Percentiles rank a stretch among this genome's conserved stretches.
Conservation (phyloP, 73 alveolate genomes). For the Paraurostyla sp. region DNA sequence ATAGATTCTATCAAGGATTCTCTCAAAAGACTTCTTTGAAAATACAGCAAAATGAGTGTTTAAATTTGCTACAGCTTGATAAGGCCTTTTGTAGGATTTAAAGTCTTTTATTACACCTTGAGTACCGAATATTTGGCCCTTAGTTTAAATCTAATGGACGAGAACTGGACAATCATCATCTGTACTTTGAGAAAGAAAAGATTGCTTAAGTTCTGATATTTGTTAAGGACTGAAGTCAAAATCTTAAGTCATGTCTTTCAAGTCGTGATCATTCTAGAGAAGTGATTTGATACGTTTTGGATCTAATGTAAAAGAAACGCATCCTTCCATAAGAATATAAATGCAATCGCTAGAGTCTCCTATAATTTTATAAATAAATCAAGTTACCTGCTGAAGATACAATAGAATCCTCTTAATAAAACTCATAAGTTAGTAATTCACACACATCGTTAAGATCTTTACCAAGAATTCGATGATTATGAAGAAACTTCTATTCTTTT, state of each 20-base stretch:
- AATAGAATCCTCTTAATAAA: neutral
- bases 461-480: neutral
- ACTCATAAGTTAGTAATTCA: conserved; percentile 19
- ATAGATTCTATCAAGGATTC: conserved; percentile 43
- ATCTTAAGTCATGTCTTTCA: neutral
- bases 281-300: neutral
- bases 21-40: conserved; percentile 16
- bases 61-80: neutral
- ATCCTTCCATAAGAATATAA: conserved; percentile 8
- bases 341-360: neutral
- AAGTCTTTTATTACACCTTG: neutral
- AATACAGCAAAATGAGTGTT: conserved; percentile 41
- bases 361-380: neutral
- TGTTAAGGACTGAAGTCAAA: neutral
- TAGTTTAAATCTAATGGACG: too few relatives aligned
- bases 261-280: neutral
- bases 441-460: conserved; percentile 43
- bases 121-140: neutral
- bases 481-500: conserved; percentile 4
- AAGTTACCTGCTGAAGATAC: conserved; percentile 21
- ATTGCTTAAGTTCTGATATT: too few relatives aligned
- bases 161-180: too few relatives aligned
- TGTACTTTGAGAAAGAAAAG: too few relatives aligned
- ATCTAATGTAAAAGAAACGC: neutral
- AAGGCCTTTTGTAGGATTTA: conserved; percentile 15